Evolutionary conservation across 257 asterid species (phyloP).

Genomic region (Scutellaria barbata): DNA sequence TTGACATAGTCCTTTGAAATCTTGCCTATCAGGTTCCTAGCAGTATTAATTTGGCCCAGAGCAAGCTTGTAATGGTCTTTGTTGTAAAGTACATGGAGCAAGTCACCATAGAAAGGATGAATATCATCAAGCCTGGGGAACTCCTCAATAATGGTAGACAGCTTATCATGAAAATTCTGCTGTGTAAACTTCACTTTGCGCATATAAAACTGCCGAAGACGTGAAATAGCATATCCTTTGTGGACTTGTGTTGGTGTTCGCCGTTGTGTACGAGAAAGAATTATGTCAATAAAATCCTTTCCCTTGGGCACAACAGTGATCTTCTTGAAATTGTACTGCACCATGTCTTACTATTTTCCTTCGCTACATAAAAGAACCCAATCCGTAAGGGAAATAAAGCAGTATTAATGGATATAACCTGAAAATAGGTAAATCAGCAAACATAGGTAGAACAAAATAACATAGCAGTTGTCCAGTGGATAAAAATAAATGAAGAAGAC

Average conservation of each 20-base stretch:
- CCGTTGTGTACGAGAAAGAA: constrained; percentile 93
- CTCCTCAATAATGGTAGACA: constrained; percentile 84
- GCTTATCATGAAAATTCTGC: constrained; percentile 81
- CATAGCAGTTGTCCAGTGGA: neutral
- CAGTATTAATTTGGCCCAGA: constrained; percentile 90
- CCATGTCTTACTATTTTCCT: constrained; percentile 55
- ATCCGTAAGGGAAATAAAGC: neutral
- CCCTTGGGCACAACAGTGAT: constrained; percentile 90
- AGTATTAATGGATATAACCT: neutral
- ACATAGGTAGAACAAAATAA: neutral
- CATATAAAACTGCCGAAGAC: constrained; percentile 93
- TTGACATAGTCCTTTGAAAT: constrained; percentile 84
- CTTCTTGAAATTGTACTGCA: constrained; percentile 94
- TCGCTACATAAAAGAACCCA: neutral
- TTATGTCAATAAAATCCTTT: constrained; percentile 86
- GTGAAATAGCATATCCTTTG: constrained; percentile 93
- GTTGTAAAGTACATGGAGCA: constrained; percentile 91
- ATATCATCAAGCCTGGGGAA: constrained; percentile 91
- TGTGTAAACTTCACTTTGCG: constrained; percentile 93
- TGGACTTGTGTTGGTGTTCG: constrained; percentile 97
- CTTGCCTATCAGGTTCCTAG: constrained; percentile 83
- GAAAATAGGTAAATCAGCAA: neutral
- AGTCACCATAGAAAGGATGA: constrained; percentile 97
- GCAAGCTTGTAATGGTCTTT: constrained; percentile 99
- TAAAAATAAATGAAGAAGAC: neutral